These are phyloP conservation scores for Epichloe elymi DNA, from an alignment of 2,329 filamentous ascomycete genomes.

Conservation along the genomic window DNA sequence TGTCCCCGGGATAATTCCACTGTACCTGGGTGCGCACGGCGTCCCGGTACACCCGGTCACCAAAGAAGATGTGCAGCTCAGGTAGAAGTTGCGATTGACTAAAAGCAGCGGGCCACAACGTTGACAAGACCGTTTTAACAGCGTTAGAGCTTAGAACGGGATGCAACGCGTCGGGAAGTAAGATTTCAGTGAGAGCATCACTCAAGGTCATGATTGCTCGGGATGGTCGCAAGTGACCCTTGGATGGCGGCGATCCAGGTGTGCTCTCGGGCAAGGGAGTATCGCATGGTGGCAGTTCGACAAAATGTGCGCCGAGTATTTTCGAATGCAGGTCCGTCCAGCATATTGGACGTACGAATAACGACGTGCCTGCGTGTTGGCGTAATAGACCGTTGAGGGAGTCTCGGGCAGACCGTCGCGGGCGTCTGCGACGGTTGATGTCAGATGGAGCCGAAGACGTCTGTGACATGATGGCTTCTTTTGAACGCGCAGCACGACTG, in stretches of 20 bases:
- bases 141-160: slow-evolving; percentile 25
- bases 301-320: slow-evolving; percentile 35
- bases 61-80: slow-evolving; percentile 38
- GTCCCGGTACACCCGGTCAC: slow-evolving; percentile 28
- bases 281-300: slow-evolving; percentile 26
- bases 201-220: slow-evolving; percentile 28
- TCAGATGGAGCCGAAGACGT: not conserved
- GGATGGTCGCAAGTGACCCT: slow-evolving; percentile 25
- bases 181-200: slow-evolving; percentile 29
- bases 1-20: slow-evolving; percentile 29
- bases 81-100: slow-evolving; percentile 16
- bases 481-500: slow-evolving; percentile 10
- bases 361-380: slow-evolving; percentile 30
- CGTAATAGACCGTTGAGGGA: slow-evolving; percentile 41
- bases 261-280: slow-evolving; percentile 25
- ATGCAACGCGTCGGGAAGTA: slow-evolving; percentile 21
- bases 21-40: slow-evolving; percentile 35
- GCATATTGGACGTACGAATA: slow-evolving; percentile 39
- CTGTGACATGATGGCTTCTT: not conserved
- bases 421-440: not conserved
- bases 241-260: slow-evolving; percentile 22
- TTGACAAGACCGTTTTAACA: slow-evolving; percentile 30
- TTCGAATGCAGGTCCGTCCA: slow-evolving; percentile 41
- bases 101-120: slow-evolving; percentile 29
- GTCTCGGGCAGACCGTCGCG: slow-evolving; percentile 26